Base-by-base conservation (phyloP, 148 eudicot species). In the Linanthus parryae region DNA sequence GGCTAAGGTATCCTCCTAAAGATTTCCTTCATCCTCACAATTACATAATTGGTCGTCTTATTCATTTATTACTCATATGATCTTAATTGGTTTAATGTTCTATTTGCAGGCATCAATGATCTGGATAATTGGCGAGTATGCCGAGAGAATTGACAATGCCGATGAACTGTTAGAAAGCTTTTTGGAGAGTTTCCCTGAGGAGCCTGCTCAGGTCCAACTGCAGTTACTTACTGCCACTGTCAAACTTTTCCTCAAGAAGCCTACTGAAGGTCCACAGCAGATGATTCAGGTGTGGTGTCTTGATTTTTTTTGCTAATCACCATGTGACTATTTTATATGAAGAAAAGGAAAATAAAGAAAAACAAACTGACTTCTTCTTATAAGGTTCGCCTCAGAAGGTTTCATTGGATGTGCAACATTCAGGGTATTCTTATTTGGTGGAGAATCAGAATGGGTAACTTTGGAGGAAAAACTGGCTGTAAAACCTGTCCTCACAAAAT, bases 121-220 rank as follows among this genome's bases (percentile, higher is more conserved):
- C 64, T 92, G 96, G 98, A 92, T 87, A 39, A 92, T 87, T 75
- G 96, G 96, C 65, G 98, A 92, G 68, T 92, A 92, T 72, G 98
- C 96, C 12, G 98, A 92, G 70, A 81, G 98, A 84, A 87, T 87
- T 57, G 96, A 87, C 76, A 92, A 87, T 77, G 98, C 98, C 34
- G 98, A 92, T 72, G 98, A 92, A 71, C 83, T 92, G 47, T 80
- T 92, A 41, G 96, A 92, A 66, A 81, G 98, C 78, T 92, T 84
- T 74, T 68, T 92, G 63, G 98, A 92, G 73, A 92, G 64, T 52
- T 92, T 92, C 46, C 90, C 98, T 40, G 96, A 87, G 65, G 96
- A 87, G 66, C 96, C 98, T 73, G 84, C 98, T 44, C 96, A 81
- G 73, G 98, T 92, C 16, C 98, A 92, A 59, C 73, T 92, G 74